These are phyloP conservation scores for Salicornia ramosissima DNA, from an alignment of 148 eudicot species.

Conservation along the genomic window DNA sequence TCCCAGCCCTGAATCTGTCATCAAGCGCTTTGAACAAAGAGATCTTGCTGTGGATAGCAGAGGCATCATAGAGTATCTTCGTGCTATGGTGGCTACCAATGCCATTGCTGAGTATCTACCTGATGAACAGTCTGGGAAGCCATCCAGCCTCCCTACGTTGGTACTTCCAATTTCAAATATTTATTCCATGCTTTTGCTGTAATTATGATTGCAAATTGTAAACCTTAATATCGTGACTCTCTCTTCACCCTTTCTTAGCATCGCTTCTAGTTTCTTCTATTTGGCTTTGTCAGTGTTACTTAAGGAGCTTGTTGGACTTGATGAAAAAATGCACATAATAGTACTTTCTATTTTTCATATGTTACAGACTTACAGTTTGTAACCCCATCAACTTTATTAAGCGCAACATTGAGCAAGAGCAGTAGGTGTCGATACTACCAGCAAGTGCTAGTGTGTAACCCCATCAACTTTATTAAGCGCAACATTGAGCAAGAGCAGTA, in stretches of 20 bases:
- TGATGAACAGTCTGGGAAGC: conserved; percentile 82
- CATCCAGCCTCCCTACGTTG: conserved; percentile 82
- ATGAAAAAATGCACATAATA: too few species aligned
- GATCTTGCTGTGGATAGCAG: conserved; percentile 71
- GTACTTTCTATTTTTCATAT: too few species aligned
- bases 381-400: too few species aligned
- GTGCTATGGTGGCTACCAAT: conserved; percentile 86
- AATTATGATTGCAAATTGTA: conserved; percentile 1
- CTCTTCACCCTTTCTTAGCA: background rate
- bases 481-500: too few species aligned
- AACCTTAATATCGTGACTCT: conserved; percentile 1
- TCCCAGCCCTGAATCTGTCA: conserved; percentile 82
- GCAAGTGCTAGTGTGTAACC: too few species aligned
- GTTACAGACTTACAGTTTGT: too few species aligned
- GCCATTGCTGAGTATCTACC: conserved; percentile 89
- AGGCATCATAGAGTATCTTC: conserved; percentile 82
- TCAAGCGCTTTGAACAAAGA: conserved; percentile 76
- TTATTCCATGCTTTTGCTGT: conserved; percentile 13
- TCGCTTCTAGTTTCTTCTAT: too few species aligned
- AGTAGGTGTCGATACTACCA: too few species aligned
- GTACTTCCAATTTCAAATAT: conserved; percentile 31
- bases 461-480: too few species aligned
- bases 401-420: too few species aligned
- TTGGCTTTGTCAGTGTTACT: too few species aligned
- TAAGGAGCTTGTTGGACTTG: too few species aligned